These are phyloP conservation scores for Abortiporus biennis DNA, from an alignment of 1,284 basidiomycete genomes.

Conservation along the genomic window DNA sequence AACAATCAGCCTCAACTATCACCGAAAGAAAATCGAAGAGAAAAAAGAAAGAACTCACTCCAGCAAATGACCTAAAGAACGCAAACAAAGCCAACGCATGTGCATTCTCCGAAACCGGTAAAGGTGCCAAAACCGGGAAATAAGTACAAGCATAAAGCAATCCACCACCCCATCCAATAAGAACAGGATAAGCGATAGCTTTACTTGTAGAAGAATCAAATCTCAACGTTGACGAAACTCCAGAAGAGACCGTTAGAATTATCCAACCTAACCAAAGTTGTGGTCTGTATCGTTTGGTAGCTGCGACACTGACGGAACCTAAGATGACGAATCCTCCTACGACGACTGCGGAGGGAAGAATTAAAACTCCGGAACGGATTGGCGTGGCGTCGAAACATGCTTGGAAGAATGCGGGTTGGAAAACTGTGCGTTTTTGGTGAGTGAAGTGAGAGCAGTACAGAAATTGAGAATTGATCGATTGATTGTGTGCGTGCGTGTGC, in stretches of 20 bases:
- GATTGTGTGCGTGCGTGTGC: too few relatives aligned
- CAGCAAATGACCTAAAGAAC: slow-evolving; percentile 25
- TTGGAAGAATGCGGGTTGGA: slow-evolving; percentile 34
- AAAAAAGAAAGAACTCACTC: slow-evolving; percentile 6
- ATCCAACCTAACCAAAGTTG: slow-evolving; percentile 22
- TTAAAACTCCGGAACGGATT: slow-evolving; percentile 19
- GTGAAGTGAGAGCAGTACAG: not conserved
- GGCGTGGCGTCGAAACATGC: slow-evolving; percentile 24
- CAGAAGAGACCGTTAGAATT: slow-evolving; percentile 23
- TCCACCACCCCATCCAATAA: slow-evolving; percentile 19
- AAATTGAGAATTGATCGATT: too few relatives aligned
- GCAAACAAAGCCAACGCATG: slow-evolving; percentile 26
- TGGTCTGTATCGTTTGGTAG: slow-evolving; percentile 18
- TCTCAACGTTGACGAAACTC: slow-evolving; percentile 19
- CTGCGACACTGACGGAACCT: slow-evolving; percentile 16
- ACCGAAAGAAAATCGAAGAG: too few relatives aligned
- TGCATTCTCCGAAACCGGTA: slow-evolving; percentile 24
- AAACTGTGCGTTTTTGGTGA: slow-evolving; percentile 20
- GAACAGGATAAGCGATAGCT: slow-evolving; percentile 14
- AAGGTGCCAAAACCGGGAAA: slow-evolving; percentile 29
- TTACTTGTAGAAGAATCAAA: slow-evolving; percentile 18
- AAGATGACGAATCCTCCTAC: slow-evolving; percentile 19
- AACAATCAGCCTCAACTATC: not conserved
- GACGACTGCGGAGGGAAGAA: slow-evolving; percentile 16
- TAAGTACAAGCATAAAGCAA: slow-evolving; percentile 12